These are phyloP conservation scores for Tetragonia tetragonoides DNA, from an alignment of 148 eudicot species.

Conservation along the genomic window DNA sequence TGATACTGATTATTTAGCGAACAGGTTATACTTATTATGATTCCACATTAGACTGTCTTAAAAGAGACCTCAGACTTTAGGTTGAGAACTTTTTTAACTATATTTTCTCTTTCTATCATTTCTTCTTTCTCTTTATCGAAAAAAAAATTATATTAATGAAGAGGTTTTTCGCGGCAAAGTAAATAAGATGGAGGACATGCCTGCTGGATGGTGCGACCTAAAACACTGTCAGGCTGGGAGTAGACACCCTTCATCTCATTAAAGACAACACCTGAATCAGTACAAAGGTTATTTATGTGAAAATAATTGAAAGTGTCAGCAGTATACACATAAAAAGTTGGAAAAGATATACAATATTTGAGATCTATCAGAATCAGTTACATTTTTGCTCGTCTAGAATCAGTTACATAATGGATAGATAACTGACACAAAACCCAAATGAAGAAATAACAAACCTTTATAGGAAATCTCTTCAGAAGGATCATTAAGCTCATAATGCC, in stretches of 20 bases:
- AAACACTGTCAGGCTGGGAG: constrained; percentile 91
- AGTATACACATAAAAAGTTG: not conserved
- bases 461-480: constrained; percentile 77
- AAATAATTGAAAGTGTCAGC: not conserved
- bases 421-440: not conserved
- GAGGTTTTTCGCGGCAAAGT: not conserved
- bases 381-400: no score
- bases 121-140: no score
- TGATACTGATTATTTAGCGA: not conserved
- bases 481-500: constrained; percentile 96
- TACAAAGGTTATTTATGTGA: not conserved
- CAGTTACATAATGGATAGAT: not conserved
- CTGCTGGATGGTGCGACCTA: constrained; percentile 86
- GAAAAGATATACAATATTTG: not conserved
- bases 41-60: not conserved
- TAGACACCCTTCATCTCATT: constrained; percentile 99
- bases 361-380: no score
- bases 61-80: not conserved
- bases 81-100: not conserved
- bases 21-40: not conserved
- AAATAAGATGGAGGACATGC: constrained; percentile 30
- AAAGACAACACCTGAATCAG: constrained; percentile 81
- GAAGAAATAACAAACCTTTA: constrained; percentile 21
- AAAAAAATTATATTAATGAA: not conserved
- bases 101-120: not conserved